Percentiles rank a stretch among this genome's conserved stretches.
Evolutionary conservation across 1,284 basidiomycete species (phyloP).

Genomic region (Phellinidium pouzarii): DNA sequence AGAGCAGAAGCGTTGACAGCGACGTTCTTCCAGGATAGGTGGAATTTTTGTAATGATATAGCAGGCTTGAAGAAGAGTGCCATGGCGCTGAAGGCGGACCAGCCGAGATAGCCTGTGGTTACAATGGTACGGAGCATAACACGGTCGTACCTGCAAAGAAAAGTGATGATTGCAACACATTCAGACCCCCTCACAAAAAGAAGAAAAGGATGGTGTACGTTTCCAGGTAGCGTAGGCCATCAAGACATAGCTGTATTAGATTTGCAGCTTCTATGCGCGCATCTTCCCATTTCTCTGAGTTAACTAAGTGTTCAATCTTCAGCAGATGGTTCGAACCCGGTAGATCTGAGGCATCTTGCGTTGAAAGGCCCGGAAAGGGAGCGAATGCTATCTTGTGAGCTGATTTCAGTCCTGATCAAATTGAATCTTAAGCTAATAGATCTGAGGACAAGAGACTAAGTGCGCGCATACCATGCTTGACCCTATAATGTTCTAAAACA

Average conservation of each 20-base stretch:
- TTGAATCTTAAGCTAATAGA: not conserved
- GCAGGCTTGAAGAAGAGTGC: constrained; percentile 36
- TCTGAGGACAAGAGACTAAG: not conserved
- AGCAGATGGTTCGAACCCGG: constrained; percentile 29
- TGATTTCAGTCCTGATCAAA: constrained; percentile 49
- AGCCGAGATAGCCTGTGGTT: constrained; percentile 69
- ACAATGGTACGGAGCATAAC: constrained; percentile 67
- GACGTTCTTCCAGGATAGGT: not conserved
- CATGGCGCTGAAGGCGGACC: constrained; percentile 61
- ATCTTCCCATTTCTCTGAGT: constrained; percentile 36
- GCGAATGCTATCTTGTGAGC: constrained; percentile 53
- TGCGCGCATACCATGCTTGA: constrained; percentile 59
- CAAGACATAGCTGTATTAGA: constrained; percentile 52
- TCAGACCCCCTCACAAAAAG: not conserved
- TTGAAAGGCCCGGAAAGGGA: constrained; percentile 40
- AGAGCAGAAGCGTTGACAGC: constrained; percentile 15
- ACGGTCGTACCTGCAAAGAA: constrained; percentile 57
- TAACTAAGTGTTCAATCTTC: constrained; percentile 41
- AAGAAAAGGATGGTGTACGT: constrained; percentile 38
- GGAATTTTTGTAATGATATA: not conserved
- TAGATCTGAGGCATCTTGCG: constrained; percentile 28
- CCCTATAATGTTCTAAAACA: constrained; percentile 72
- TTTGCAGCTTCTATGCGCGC: constrained; percentile 45
- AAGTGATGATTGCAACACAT: not conserved
- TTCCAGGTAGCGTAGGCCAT: constrained; percentile 76